Evolutionary conservation across 1,284 basidiomycete species (phyloP), one percentile per base, ranked within the genome.

Genomic region (Puccinia horiana): DNA sequence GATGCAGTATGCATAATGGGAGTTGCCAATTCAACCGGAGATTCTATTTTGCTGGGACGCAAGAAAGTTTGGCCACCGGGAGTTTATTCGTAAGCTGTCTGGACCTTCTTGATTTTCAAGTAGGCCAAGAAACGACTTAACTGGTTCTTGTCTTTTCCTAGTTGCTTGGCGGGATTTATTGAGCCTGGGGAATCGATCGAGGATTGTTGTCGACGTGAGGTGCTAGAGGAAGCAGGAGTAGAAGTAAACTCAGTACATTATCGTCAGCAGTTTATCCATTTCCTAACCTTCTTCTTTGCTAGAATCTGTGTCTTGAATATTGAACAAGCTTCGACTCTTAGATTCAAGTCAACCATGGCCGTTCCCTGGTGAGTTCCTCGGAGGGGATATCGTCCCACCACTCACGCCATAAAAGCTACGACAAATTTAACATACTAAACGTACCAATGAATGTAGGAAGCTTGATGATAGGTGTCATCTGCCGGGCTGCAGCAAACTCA

Each of bases 101-200:
- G 26, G 32, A 74, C 47, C 18, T 69, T 20, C 6, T 14, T 63
- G 35, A 37, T 40, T 37, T 26, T 8, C 14, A 63, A 26, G 82
- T 87, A 86, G 84, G 84, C 86, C 42, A 88, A 88, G 88, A 87
- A 88, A 0, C 87, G 87, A 40, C 82, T 88, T 87, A 81, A 83
- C 84, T 82, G 84, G 84, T 89, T 94, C 87, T 95, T 94, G 6
- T 93, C 88, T 96, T 29, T 94, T 94, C n/a, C 0, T 95, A 74
- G 72, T 47, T 79, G 70, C 67, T 61, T 65, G 26, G 76, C 69
- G 32, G 81, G 74, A 35, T 83, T 84, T 54, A n/a, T 86, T 79
- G 95, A 97, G 86, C 93, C 94, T 1, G 95, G 93, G n/a, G 95
- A 97, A 87, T 91, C 92, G 0, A 93, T 98, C 84, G 96, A 99